A percentile compares a stretch with the other conserved stretches of the same genome.
These are phyloP conservation scores for Pythium grandisporangium DNA, from an alignment of 352 stramenopile species.

Conservation along the genomic window DNA sequence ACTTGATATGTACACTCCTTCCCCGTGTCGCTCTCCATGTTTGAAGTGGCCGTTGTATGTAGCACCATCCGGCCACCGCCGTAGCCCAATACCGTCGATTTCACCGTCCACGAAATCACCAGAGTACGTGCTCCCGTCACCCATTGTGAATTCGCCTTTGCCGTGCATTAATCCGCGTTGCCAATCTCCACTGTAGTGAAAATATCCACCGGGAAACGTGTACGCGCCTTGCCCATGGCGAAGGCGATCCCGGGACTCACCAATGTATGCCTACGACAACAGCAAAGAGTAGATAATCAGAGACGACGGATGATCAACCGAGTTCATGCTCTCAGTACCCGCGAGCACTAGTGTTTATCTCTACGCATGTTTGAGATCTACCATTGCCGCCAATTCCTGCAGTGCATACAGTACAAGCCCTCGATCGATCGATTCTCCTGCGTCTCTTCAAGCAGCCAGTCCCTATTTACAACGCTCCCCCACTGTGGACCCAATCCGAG, in stretches of 20 bases:
- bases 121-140: conserved; percentile 28
- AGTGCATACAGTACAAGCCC: too few species aligned
- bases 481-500: too few species aligned
- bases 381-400: too few species aligned
- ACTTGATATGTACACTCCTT: conserved; percentile 29
- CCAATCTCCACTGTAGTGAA: conserved; percentile 68
- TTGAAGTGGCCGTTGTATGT: conserved; percentile 54
- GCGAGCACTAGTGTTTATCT: conserved; percentile 1
- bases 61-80: conserved; percentile 38
- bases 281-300: background rate
- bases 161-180: conserved; percentile 47
- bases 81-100: conserved; percentile 47
- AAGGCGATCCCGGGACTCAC: conserved; percentile 23
- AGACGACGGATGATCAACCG: too few species aligned
- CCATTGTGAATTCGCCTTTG: conserved; percentile 24
- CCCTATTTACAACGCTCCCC: too few species aligned
- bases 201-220: conserved; percentile 29
- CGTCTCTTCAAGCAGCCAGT: too few species aligned
- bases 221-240: conserved; percentile 38
- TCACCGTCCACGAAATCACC: conserved; percentile 45
- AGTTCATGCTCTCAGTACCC: too few species aligned
- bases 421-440: too few species aligned
- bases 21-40: conserved; percentile 37
- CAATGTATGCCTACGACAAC: conserved; percentile 22
- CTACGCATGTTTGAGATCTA: conserved; percentile 1